phyloP scores from a whole-genome alignment of 2,329 filamentous ascomycete species.

The Aspergillus oerlinghausenensis region DNA sequence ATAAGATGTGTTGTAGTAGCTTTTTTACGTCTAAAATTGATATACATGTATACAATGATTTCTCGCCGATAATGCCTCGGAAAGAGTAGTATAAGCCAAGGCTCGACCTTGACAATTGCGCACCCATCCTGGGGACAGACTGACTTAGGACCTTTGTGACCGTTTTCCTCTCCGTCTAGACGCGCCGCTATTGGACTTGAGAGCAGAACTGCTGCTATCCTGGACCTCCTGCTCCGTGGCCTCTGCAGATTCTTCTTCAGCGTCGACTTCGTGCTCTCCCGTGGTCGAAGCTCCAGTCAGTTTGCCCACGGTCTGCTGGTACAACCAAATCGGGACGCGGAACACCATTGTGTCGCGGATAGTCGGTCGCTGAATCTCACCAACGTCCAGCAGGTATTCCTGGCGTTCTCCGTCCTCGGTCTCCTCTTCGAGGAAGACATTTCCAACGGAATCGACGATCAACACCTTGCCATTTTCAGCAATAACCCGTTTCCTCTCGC shows the following conservation, averaged over 20 bases:
- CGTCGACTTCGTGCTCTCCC: constrained; percentile 1
- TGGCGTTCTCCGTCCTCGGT: constrained; percentile 78
- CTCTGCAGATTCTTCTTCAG: constrained; percentile 19
- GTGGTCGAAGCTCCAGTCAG: constrained; percentile 18
- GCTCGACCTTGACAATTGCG: background rate
- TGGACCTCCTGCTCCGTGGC: constrained; percentile 16
- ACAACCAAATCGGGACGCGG: constrained; percentile 71
- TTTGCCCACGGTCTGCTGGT: constrained; percentile 43
- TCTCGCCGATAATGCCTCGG: background rate
- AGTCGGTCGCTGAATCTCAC: constrained; percentile 73
- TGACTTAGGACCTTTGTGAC: constrained; percentile 23
- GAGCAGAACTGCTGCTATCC: constrained; percentile 22
- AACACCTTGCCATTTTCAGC: constrained; percentile 94
- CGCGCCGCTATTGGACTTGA: constrained; percentile 17
- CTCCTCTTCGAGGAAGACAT: constrained; percentile 91
- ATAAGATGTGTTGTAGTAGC: background rate
- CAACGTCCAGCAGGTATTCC: constrained; percentile 83
- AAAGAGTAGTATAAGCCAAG: background rate
- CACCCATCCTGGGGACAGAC: background rate
- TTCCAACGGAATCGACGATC: constrained; percentile 84
- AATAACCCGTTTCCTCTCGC: constrained; percentile 78
- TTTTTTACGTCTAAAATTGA: background rate
- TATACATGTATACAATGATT: background rate
- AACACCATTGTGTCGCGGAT: constrained; percentile 78
- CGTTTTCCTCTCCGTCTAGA: constrained; percentile 26